Evolutionary conservation across 202 grass and related monocot genomes (phyloP).

Genomic region (Brachypodium distachyon): DNA sequence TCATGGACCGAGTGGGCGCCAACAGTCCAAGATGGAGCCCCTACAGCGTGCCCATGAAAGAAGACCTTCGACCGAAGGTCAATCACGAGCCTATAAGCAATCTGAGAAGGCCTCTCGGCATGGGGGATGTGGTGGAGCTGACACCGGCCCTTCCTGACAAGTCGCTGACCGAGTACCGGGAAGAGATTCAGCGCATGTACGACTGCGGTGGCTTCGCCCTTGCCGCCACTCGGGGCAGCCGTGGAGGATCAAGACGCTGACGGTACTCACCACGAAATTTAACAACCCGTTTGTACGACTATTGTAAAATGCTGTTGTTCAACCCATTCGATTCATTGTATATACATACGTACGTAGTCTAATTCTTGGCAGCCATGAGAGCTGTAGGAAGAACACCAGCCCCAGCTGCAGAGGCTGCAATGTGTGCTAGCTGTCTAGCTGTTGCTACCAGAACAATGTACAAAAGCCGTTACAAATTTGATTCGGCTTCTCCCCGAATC

Average conservation of each 20-base stretch:
- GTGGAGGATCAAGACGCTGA: slow-evolving; percentile 38
- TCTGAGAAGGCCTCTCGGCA: slow-evolving; percentile 47
- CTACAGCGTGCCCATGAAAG: slow-evolving; percentile 61
- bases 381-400: background rate
- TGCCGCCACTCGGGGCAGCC: slow-evolving; percentile 24
- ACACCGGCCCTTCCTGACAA: slow-evolving; percentile 52
- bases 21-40: slow-evolving; percentile 42
- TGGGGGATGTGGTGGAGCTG: slow-evolving; percentile 87
- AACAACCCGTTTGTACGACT: background rate
- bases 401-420: slow-evolving; percentile 1
- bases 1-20: slow-evolving; percentile 52
- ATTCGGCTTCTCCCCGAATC: slow-evolving; percentile 22
- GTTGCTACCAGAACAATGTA: background rate
- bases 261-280: background rate
- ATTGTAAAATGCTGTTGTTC: slow-evolving; percentile 21
- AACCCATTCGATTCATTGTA: slow-evolving; percentile 66
- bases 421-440: slow-evolving; percentile 16
- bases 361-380: slow-evolving; percentile 14
- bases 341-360: slow-evolving; percentile 25
- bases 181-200: slow-evolving; percentile 95
- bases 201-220: slow-evolving; percentile 32
- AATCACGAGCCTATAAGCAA: slow-evolving; percentile 52
- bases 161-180: slow-evolving; percentile 57
- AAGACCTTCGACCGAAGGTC: slow-evolving; percentile 67
- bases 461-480: slow-evolving; percentile 19